These are phyloP conservation scores for Fusarium dimerum DNA, from an alignment of 2,329 filamentous ascomycete genomes.

Conservation along the genomic window DNA sequence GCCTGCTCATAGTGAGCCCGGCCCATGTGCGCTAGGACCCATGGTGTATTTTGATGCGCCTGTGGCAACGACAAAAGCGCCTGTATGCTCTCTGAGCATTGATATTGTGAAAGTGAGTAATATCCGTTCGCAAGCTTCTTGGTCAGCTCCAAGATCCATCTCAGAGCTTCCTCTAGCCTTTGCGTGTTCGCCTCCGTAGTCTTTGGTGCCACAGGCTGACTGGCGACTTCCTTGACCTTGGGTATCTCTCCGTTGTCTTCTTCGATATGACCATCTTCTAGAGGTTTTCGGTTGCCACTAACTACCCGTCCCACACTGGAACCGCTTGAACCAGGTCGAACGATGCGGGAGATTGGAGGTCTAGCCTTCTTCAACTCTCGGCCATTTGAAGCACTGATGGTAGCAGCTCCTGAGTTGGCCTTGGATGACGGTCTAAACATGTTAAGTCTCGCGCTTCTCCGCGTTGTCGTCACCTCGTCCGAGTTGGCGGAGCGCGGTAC, in stretches of 20 bases:
- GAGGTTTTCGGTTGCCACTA: constrained; percentile 82
- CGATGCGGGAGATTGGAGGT: constrained; percentile 65
- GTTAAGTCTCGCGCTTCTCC: constrained; percentile 72
- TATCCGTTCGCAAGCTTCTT: constrained; percentile 81
- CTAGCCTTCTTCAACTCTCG: constrained; percentile 83
- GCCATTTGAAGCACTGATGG: constrained; percentile 58
- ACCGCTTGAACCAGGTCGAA: constrained; percentile 65
- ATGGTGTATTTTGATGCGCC: constrained; percentile 84
- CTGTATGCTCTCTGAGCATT: constrained; percentile 74
- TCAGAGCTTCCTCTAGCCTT: constrained; percentile 74
- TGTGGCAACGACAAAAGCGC: constrained; percentile 70
- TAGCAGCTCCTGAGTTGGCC: constrained; percentile 57
- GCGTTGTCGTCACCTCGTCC: constrained; percentile 58
- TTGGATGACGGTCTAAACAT: constrained; percentile 71
- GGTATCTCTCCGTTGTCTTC: constrained; percentile 65
- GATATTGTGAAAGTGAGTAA: constrained; percentile 75
- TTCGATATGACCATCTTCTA: constrained; percentile 67
- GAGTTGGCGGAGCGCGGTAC: constrained; percentile 52
- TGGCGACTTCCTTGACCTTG: constrained; percentile 44
- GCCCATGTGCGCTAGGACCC: constrained; percentile 89
- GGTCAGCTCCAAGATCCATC: constrained; percentile 76
- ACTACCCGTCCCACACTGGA: constrained; percentile 82
- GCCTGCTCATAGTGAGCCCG: constrained; percentile 90
- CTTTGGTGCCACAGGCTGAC: constrained; percentile 41
- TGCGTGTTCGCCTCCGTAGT: constrained; percentile 52